Evolutionary conservation across 2,329 filamentous ascomycete genomes (phyloP).

Genomic region (Colletotrichum orchidophilum): DNA sequence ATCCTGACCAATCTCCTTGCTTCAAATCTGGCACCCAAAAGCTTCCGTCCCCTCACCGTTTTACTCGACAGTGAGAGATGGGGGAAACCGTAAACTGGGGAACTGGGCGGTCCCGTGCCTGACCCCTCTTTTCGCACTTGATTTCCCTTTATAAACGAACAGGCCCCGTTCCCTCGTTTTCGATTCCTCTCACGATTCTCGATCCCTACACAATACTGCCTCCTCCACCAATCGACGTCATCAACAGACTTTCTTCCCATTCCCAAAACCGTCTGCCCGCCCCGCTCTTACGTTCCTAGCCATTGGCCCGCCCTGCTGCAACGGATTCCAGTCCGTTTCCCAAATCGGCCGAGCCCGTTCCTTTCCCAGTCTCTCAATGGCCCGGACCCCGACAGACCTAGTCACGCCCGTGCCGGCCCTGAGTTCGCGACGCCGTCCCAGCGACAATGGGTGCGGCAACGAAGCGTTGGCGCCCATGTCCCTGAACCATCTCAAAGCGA

Average conservation of each 20-base stretch:
- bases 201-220: not conserved
- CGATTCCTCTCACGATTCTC: constrained; percentile 3
- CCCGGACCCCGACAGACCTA: not conserved
- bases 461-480: not conserved
- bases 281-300: not conserved
- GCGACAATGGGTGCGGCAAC: not conserved
- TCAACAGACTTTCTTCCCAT: not conserved
- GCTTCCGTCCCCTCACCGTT: not conserved
- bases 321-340: not conserved
- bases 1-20: not conserved
- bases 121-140: not conserved
- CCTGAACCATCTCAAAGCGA: constrained; percentile 3
- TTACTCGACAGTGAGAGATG: not conserved
- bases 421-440: not conserved
- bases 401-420: not conserved
- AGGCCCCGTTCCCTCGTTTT: not conserved
- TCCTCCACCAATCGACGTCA: not conserved
- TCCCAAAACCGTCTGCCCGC: not conserved
- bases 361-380: not conserved
- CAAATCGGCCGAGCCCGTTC: not conserved
- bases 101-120: not conserved
- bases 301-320: not conserved
- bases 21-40: not conserved
- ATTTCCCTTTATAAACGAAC: not conserved
- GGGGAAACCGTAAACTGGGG: not conserved